phyloP scores from a whole-genome alignment of 1,139 yeast genomes.

The Meyerozyma athensensis region DNA sequence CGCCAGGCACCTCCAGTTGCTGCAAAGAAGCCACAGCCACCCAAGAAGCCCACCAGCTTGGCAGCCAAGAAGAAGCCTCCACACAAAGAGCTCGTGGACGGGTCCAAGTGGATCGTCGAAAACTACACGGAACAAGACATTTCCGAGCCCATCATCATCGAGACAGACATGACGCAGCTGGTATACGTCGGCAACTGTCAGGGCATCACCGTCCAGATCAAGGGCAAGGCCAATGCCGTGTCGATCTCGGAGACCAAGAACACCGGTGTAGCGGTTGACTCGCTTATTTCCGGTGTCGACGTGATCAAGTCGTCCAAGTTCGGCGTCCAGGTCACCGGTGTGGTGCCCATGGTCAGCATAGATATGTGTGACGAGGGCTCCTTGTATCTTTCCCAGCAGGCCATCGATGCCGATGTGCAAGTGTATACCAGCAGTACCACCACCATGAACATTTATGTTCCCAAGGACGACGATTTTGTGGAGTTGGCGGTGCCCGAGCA shows the following conservation, averaged over 20 bases:
- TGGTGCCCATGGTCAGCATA: constrained; percentile 74
- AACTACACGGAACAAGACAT: constrained; percentile 55
- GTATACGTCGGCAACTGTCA: constrained; percentile 80
- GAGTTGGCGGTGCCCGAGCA: constrained; percentile 90
- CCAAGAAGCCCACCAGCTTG: constrained; percentile 70
- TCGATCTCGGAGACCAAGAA: constrained; percentile 70
- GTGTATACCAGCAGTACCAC: constrained; percentile 82
- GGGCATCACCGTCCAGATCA: constrained; percentile 71
- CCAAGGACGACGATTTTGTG: constrained; percentile 57
- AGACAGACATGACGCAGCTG: constrained; percentile 82
- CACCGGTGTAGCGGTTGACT: constrained; percentile 75
- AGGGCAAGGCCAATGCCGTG: constrained; percentile 89
- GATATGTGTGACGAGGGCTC: constrained; percentile 89
- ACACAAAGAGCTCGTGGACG: constrained; percentile 73
- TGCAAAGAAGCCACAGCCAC: constrained; percentile 51
- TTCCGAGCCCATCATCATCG: constrained; percentile 52
- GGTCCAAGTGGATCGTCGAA: constrained; percentile 81
- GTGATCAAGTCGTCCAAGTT: constrained; percentile 76
- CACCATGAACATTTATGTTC: constrained; percentile 77
- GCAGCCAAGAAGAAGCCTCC: constrained; percentile 61
- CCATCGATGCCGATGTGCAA: constrained; percentile 58
- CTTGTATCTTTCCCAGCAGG: constrained; percentile 68
- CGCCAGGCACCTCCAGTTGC: constrained; percentile 45
- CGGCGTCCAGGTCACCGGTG: constrained; percentile 79
- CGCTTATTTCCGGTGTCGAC: constrained; percentile 84